Evolutionary conservation across 306 rosid species (phyloP), one percentile per base, ranked within the genome.

Genomic region (Lathyrus tuberosus): DNA sequence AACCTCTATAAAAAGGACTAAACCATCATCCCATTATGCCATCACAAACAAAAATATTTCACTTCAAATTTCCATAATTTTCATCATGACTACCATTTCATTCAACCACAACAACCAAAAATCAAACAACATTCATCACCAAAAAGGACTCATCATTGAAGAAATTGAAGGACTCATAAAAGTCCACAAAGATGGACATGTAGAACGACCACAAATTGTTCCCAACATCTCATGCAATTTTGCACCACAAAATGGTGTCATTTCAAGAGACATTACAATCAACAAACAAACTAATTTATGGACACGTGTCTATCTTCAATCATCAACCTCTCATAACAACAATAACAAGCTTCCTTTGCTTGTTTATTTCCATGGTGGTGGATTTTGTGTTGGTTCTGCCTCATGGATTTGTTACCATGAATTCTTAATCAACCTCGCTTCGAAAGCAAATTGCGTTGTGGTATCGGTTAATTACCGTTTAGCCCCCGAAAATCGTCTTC

Each of bases 321-420:
- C 31, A 59, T 57, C 63, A 57, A 24, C 61, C 10, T 54, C 61
- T 12, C 10, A 28, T 7, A 28, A 26, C 5, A 24, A 54, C 11
- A 28, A 26, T 57, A 57, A 57, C 38, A 67, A 42, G 65, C 77
- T 78, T 64, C 89, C 96, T 10, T 46, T 88, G 80, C 67, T 93
- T 53, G 80, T 93, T 60, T 93, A 88, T 80, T 93, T 90, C 81
- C 97, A 93, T 28, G 96, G 97, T 15, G 96, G 97, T 17, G 98
- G 98, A n/a, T 93, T 93, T 57, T 93, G 98, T 60, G 84, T 90
- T 57, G 98, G 98, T 51, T 93, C 96, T 12, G 90, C 94, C 28
- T 79, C 96, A 24, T 93, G 98, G 97, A 84, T 83, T 56, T 88
- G 97, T 74, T 93, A 90, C 86, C 93, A 89, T 40, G 89, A 88